Evolutionary conservation across 352 stramenopile species (phyloP), one percentile per base, ranked within the genome.

Genomic region (Phytophthora crassamura): DNA sequence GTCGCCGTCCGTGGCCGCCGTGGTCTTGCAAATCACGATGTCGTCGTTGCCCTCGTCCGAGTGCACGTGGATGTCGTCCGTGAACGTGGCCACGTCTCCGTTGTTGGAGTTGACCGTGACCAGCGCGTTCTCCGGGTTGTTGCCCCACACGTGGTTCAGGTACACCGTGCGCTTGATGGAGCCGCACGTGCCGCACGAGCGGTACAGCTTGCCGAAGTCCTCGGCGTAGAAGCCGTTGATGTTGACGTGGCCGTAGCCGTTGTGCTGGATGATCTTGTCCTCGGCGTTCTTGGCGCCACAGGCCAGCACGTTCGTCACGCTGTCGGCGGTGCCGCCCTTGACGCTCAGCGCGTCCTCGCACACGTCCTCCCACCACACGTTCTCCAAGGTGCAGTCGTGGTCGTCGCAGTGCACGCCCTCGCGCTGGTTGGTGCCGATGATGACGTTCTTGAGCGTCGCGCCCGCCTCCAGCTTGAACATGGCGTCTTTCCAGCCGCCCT

Each of bases 201-300:
- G n/a, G n/a, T n/a, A n/a, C n/a, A n/a, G n/a, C n/a, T n/a, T n/a
- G n/a, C n/a, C n/a, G n/a, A n/a, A n/a, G 52, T 80, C 67, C 42
- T 80, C 47, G 10, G 59, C 68, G 59, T 77, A 80, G 67, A 80
- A 80, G 22, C 67, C 65, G 39, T 80, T 67, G 66, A 80, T 77
- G 45, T 69, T 77, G 43, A 80, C 72, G 38, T 64, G 69, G 11
- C 72, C 72, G 48, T 74, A 69, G 47, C 72, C 72, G 14, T 80
- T 80, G 59, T 77, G 69, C 51, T 80, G 72, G 46, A 80, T 72
- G 64, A 73, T 60, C 62, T 87, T 87, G 75, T 87, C 60, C 34
- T 77, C 63, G 34, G 68, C 68, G 22, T 60, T 46, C 40, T 58
- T 63, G 30, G 67, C 59, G 25, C 63, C 64, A 34, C 62, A 64